Conservation (phyloP, 352 stramenopile species). For the Peronospora tabacina region DNA sequence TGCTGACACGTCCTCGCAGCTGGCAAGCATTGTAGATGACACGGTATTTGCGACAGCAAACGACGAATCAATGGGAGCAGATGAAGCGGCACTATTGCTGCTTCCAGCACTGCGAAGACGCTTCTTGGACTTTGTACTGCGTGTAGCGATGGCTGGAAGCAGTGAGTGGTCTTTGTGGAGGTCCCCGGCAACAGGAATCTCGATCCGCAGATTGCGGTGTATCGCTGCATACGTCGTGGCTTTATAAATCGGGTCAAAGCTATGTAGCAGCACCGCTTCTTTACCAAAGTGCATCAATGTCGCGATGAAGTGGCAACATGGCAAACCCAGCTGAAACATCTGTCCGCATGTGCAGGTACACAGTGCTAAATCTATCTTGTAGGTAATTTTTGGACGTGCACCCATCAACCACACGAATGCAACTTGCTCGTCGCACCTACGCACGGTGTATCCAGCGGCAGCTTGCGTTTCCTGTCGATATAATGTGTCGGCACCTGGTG, state of each 20-base stretch:
- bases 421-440: conserved; percentile 59
- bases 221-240: conserved; percentile 45
- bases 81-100: conserved; percentile 7
- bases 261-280: conserved; percentile 45
- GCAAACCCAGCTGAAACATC: conserved; percentile 68
- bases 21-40: conserved; percentile 8
- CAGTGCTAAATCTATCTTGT: conserved; percentile 50
- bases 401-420: conserved; percentile 65
- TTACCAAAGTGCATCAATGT: conserved; percentile 53
- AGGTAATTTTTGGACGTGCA: conserved; percentile 58
- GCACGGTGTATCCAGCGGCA: conserved; percentile 49
- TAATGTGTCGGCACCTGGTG: conserved; percentile 49
- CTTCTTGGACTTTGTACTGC: conserved; percentile 57
- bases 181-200: conserved; percentile 65
- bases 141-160: conserved; percentile 38
- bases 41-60: conserved; percentile 7
- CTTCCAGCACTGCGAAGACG: conserved; percentile 27
- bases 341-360: conserved; percentile 58
- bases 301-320: conserved; percentile 73
- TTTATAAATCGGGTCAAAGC: conserved; percentile 73
- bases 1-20: conserved; percentile 11
- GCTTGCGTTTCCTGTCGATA: conserved; percentile 58
- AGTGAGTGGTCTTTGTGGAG: conserved; percentile 64
- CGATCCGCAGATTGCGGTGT: conserved; percentile 58
- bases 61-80: conserved; percentile 4